Evolutionary conservation across 257 asterid genomes (phyloP), one percentile per base, ranked within the genome.

Genomic region (Solanum sejunctum): DNA sequence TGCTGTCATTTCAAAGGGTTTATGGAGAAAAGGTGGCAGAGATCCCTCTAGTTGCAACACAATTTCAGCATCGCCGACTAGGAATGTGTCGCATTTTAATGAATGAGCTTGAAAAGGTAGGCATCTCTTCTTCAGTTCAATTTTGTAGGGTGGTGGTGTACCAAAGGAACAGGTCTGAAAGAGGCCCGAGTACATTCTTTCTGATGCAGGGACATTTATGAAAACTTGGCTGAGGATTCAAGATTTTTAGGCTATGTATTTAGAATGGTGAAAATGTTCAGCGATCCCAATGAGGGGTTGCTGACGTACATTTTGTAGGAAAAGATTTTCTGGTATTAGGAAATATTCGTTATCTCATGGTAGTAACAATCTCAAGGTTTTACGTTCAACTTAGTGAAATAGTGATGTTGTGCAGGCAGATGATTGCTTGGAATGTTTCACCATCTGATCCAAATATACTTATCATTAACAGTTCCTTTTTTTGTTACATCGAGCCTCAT

Each of bases 41-140:
- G 88, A 88, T 97, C 69, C 98, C 99, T 47, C 92, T 97, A 43
- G 89, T 97, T 78, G 98, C 97, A 20, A 97, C 99, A 80, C 91
- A 98, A 67, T 94, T 93, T 86, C 91, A 92, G 82, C 93, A 91
- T 84, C 99, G 98, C 73, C 91, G 93, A 86, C 97, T 84, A 85
- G 99, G 99, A 87, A 95, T 97, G 98, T 97, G 99, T 85, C 92
- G 97, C 39, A 78, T 94, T 88, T 82, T 95, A 92, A 94, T 95
- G 95, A 88, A 94, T 73, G 97, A 90, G 88, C 98, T 97, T 80
- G 99, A 97, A 89, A 93, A 95, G 98, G 99, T 95, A 86, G 63
- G 82, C 11, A 51, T 77, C 61, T 77, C 47, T 23, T 77, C 61
- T 26, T 52, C 61, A 26, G 15, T 77, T 52, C 63, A 49, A 16